Percentiles rank a stretch among this genome's conserved stretches.
Conservation (phyloP, 2,329 filamentous ascomycete genomes). For the Fusarium verrucosum region DNA sequence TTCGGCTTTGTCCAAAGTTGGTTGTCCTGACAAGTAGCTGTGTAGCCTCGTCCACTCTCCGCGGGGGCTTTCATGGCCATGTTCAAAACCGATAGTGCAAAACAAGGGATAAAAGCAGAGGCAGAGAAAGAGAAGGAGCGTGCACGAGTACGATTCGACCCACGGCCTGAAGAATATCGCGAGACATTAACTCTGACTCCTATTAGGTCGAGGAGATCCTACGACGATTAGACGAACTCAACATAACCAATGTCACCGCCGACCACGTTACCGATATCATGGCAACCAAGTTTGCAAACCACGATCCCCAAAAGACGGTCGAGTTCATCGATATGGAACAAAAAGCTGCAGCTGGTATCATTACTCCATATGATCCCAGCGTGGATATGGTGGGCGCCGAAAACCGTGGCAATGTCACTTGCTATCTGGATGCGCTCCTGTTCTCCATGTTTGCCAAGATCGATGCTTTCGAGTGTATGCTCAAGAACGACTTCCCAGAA, state of each 20-base stretch:
- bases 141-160: conserved; percentile 48
- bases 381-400: conserved; percentile 83
- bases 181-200: conserved; percentile 23
- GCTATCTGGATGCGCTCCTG: conserved; percentile 88
- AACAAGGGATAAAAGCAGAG: conserved; percentile 55
- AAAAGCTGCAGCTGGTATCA: conserved; percentile 80
- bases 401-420: conserved; percentile 89
- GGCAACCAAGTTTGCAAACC: conserved; percentile 71
- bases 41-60: conserved; percentile 62
- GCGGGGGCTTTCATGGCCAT: conserved; percentile 69
- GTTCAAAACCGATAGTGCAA: conserved; percentile 69
- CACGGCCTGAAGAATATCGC: background rate
- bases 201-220: conserved; percentile 55
- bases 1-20: background rate
- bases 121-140: conserved; percentile 60
- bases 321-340: conserved; percentile 81
- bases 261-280: conserved; percentile 67
- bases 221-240: conserved; percentile 54
- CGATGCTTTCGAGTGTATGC: conserved; percentile 90
- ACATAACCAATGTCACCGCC: conserved; percentile 58
- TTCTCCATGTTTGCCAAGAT: conserved; percentile 96
- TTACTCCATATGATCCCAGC: conserved; percentile 77
- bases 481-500: conserved; percentile 76
- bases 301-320: conserved; percentile 77
- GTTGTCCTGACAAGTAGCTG: conserved; percentile 22